A percentile compares a stretch with the other conserved stretches of the same genome.
These are phyloP conservation scores for Fusarium sambucinum DNA, from an alignment of 2,329 filamentous ascomycete species.

Conservation along the genomic window DNA sequence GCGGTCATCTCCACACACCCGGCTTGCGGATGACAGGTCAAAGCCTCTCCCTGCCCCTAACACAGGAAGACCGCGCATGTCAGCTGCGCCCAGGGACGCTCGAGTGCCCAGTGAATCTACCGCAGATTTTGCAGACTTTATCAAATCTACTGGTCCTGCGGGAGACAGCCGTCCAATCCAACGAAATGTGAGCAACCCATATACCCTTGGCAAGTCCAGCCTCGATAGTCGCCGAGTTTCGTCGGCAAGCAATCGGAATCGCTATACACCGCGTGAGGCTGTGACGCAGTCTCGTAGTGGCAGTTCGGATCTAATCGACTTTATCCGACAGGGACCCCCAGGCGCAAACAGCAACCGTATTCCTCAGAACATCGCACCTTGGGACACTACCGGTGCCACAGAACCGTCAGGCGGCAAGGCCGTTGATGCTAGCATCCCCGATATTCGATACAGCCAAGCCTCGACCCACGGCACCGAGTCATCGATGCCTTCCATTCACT, in stretches of 20 bases:
- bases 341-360: slow-evolving; percentile 73
- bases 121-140: slow-evolving; percentile 89
- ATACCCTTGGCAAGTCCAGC: slow-evolving; percentile 53
- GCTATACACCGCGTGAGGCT: slow-evolving; percentile 79
- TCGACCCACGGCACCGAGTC: slow-evolving; percentile 69
- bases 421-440: slow-evolving; percentile 68
- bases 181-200: slow-evolving; percentile 50
- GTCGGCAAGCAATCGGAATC: slow-evolving; percentile 60
- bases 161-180: slow-evolving; percentile 55
- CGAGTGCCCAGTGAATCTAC: slow-evolving; percentile 77
- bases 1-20: slow-evolving; percentile 45
- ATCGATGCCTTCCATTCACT: slow-evolving; percentile 68
- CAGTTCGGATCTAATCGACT: slow-evolving; percentile 92
- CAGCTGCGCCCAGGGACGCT: slow-evolving; percentile 74
- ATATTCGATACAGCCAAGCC: slow-evolving; percentile 67
- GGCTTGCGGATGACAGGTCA: slow-evolving; percentile 39
- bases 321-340: slow-evolving; percentile 89
- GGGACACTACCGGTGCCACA: slow-evolving; percentile 87
- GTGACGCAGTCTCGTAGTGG: slow-evolving; percentile 71
- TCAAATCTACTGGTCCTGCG: slow-evolving; percentile 84
- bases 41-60: slow-evolving; percentile 42
- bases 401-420: slow-evolving; percentile 67
- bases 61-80: slow-evolving; percentile 40
- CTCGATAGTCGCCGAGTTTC: slow-evolving; percentile 56
- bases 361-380: slow-evolving; percentile 84